Base-by-base conservation (phyloP, 768 basidiomycete species). In the Rossbeevera mucosa region DNA sequence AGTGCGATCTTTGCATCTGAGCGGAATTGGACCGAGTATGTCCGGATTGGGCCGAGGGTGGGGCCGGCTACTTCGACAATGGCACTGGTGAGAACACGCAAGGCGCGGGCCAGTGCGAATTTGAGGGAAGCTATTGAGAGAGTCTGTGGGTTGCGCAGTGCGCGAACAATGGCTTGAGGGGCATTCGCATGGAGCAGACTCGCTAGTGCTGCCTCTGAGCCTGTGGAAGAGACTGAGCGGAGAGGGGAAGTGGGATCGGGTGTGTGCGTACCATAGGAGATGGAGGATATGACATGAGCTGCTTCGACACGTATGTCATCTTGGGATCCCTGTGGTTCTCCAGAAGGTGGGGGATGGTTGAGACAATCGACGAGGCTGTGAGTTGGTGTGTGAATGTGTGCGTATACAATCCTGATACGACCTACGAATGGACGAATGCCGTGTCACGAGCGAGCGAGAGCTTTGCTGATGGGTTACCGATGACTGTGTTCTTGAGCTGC, bases 381-480 rank as follows among this genome's bases (percentile, higher is more conserved):
- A 44, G 16, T n/a, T 25, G 16, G 47, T 21, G 26, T 18, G 38
- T 51, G 45, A n/a, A n/a, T n/a, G n/a, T n/a, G n/a, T n/a, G n/a
- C n/a, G n/a, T n/a, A n/a, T n/a, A n/a, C n/a, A n/a, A n/a, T n/a
- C n/a, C n/a, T n/a, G n/a, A n/a, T n/a, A n/a, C n/a, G n/a, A n/a
- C n/a, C n/a, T n/a, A 86, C 83, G 71, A 74, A 57, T 74, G 72
- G 16, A 91, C 70, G 61, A 84, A 82, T 3, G 62, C 65, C 12
- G 76, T 70, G 57, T 91, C 85, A 40, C 74, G 68, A 1, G 82
- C 80, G 1, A 88, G 69, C 13, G 76, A 65, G 2, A 74, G 62
- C 64, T 91, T 91, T 1, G 86, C 85, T 0, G 81, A 78, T 0
- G 86, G 88, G 55, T 90, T 91, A 2, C 89, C 89, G 33, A 91